Percentiles rank a stretch among this genome's conserved stretches.
phyloP scores from a whole-genome alignment of 371 early-diverging fungal species.

The Funneliformis caledonium region DNA sequence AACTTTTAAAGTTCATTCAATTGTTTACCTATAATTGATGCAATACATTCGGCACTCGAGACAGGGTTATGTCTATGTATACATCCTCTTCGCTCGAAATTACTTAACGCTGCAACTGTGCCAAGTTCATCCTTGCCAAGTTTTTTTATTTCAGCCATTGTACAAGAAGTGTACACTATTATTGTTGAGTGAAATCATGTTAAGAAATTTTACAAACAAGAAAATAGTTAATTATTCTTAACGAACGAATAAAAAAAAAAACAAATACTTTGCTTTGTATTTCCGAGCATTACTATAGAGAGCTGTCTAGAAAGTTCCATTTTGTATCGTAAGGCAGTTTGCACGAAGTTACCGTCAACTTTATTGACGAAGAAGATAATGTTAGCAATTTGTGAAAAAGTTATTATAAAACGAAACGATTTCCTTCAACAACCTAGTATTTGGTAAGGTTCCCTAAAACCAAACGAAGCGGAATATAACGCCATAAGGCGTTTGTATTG shows the following conservation, averaged over 20 bases:
- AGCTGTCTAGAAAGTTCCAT: constrained; percentile 62
- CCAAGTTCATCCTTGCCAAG: constrained; percentile 62
- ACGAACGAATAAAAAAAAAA: neutral
- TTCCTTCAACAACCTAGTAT: constrained; percentile 63
- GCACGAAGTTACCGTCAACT: constrained; percentile 81
- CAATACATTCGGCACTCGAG: constrained; percentile 67
- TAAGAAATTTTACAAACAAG: neutral
- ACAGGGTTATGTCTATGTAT: constrained; percentile 68
- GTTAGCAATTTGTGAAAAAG: neutral
- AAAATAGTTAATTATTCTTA: neutral
- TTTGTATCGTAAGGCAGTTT: constrained; percentile 61
- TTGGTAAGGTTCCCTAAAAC: constrained; percentile 91
- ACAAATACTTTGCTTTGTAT: constrained; percentile 60
- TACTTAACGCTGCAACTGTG: constrained; percentile 64
- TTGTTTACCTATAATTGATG: constrained; percentile 37
- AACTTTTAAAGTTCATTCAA: neutral
- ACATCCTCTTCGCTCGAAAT: constrained; percentile 81
- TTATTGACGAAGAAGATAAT: neutral
- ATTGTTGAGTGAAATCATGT: no score
- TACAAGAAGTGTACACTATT: constrained; percentile 83
- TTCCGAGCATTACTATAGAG: constrained; percentile 60
- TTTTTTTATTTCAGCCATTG: constrained; percentile 69
- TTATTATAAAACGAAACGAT: neutral
- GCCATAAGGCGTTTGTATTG: constrained; percentile 78
- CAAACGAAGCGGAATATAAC: constrained; percentile 76